A percentile compares a stretch with the other conserved stretches of the same genome.
phyloP scores from a whole-genome alignment of 2,329 filamentous ascomycete species.

The Alternaria panax region DNA sequence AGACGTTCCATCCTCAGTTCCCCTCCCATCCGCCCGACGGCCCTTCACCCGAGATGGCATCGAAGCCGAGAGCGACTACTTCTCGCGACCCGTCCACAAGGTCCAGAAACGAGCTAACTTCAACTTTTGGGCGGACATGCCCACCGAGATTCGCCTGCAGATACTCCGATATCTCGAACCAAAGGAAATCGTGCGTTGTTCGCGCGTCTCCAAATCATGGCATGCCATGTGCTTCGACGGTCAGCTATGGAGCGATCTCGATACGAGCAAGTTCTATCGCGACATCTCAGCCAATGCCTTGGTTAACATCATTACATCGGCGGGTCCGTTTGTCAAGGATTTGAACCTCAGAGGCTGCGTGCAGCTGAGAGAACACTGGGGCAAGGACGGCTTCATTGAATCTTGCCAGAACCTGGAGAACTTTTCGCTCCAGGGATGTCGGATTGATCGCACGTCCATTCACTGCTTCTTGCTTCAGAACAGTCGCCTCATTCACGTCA shows the following conservation, averaged over 20 bases:
- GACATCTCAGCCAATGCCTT: conserved; percentile 85
- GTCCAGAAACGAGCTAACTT: conserved; percentile 53
- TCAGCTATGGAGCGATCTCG: conserved; percentile 87
- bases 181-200: conserved; percentile 80
- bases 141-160: conserved; percentile 79
- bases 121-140: conserved; percentile 82
- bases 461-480: conserved; percentile 83
- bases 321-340: conserved; percentile 88
- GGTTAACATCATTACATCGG: conserved; percentile 81
- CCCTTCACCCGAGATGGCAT: conserved; percentile 54
- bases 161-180: conserved; percentile 79
- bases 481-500: conserved; percentile 78
- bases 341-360: conserved; percentile 91
- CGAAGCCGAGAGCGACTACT: conserved; percentile 56
- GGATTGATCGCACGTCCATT: conserved; percentile 79
- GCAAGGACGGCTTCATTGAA: conserved; percentile 77
- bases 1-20: conserved; percentile 62
- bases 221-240: conserved; percentile 89
- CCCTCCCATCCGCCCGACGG: conserved; percentile 70
- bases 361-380: conserved; percentile 84
- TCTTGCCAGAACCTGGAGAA: conserved; percentile 87
- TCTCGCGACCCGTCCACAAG: conserved; percentile 51
- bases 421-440: conserved; percentile 87
- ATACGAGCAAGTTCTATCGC: conserved; percentile 83
- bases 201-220: conserved; percentile 79